Evolutionary conservation across 768 basidiomycete genomes (phyloP).

Genomic region (Suillus brevipes): DNA sequence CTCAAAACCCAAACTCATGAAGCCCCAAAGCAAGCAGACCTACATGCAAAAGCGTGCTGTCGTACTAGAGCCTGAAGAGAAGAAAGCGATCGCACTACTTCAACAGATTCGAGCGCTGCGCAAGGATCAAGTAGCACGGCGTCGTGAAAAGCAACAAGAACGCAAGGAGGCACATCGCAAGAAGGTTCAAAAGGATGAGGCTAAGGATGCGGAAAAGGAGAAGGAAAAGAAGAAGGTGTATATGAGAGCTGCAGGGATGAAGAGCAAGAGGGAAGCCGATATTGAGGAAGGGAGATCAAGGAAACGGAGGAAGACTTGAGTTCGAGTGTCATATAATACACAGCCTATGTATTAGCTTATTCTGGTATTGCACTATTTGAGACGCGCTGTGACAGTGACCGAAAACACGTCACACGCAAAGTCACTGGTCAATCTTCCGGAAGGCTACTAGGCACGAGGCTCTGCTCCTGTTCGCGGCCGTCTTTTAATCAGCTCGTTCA

Average conservation of each 20-base stretch:
- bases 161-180: conserved; percentile 66
- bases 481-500: conserved; percentile 11
- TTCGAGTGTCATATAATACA: neutral
- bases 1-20: conserved; percentile 85
- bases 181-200: conserved; percentile 72
- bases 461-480: conserved; percentile 4
- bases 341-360: neutral
- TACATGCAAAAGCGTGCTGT: conserved; percentile 95
- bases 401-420: conserved; percentile 6
- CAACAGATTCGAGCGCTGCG: conserved; percentile 92
- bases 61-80: conserved; percentile 94
- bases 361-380: conserved; percentile 1
- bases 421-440: neutral
- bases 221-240: conserved; percentile 76
- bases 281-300: conserved; percentile 53
- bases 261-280: conserved; percentile 66
- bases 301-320: conserved; percentile 52
- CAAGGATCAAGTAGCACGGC: conserved; percentile 79
- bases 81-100: conserved; percentile 83
- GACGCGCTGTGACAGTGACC: conserved; percentile 3
- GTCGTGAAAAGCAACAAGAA: conserved; percentile 88
- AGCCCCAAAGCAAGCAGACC: conserved; percentile 70
- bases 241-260: conserved; percentile 72
- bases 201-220: conserved; percentile 60
- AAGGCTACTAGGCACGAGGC: conserved; percentile 6